Percentiles rank a stretch among this genome's conserved stretches.
Evolutionary conservation across 2,329 filamentous ascomycete species (phyloP).

Genomic region (Sordariomycetes sp.): DNA sequence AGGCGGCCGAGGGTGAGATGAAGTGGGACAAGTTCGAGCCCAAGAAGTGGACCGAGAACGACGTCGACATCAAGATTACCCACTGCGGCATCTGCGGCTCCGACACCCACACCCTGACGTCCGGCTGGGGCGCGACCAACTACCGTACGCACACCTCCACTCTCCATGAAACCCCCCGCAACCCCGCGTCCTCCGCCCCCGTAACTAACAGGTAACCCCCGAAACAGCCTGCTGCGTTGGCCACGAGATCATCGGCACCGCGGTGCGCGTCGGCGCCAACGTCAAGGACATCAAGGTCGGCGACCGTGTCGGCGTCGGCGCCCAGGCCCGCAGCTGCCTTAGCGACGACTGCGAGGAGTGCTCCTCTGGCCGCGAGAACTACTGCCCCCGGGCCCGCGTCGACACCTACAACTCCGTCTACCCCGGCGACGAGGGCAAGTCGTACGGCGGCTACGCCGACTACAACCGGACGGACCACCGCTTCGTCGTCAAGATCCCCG

Average conservation of each 20-base stretch:
- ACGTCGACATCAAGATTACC: constrained; percentile 51
- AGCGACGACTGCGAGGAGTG: constrained; percentile 27
- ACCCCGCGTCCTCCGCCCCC: too few relatives aligned
- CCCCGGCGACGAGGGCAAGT: constrained; percentile 24
- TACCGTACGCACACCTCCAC: constrained; percentile 18
- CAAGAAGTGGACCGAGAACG: constrained; percentile 52
- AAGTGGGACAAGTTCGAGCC: constrained; percentile 42
- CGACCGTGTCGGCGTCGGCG: constrained; percentile 50
- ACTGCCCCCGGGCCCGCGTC: constrained; percentile 24
- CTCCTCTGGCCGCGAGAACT: constrained; percentile 23
- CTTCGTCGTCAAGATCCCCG: constrained; percentile 38
- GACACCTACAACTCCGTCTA: constrained; percentile 40
- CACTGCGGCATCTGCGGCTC: constrained; percentile 55
- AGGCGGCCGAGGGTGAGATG: constrained; percentile 35
- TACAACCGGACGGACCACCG: constrained; percentile 20
- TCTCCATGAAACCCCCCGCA: too few relatives aligned
- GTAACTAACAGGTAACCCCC: background rate
- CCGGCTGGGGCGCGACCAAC: constrained; percentile 31
- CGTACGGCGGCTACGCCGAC: constrained; percentile 33
- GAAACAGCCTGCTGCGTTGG: constrained; percentile 38
- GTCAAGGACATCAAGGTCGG: constrained; percentile 40
- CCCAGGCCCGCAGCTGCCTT: constrained; percentile 43
- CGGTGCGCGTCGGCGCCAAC: constrained; percentile 36
- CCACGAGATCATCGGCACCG: constrained; percentile 51
- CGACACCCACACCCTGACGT: constrained; percentile 44